phyloP scores from a whole-genome alignment of 2,329 filamentous ascomycete species.

The Fusarium luffae region DNA sequence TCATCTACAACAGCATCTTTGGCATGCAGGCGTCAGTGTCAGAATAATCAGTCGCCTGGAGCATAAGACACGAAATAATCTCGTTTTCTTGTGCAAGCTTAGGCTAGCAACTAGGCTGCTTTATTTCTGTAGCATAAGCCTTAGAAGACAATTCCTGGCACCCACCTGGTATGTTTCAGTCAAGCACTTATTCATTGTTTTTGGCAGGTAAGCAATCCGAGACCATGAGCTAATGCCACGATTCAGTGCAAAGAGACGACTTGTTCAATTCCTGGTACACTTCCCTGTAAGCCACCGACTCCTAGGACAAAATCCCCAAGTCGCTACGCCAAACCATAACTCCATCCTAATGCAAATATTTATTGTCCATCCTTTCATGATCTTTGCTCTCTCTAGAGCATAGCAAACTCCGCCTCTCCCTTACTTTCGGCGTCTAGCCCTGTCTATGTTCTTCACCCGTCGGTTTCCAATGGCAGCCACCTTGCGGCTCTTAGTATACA shows the following conservation, averaged over 20 bases:
- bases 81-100: too few species aligned
- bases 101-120: too few species aligned
- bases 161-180: too few species aligned
- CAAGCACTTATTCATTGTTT: not conserved
- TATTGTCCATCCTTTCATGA: not conserved
- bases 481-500: slow-evolving; percentile 73
- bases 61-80: too few species aligned
- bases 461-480: slow-evolving; percentile 67
- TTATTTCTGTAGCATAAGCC: too few species aligned
- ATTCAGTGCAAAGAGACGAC: slow-evolving; percentile 6
- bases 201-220: not conserved
- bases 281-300: not conserved
- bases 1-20: not conserved
- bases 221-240: not conserved
- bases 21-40: not conserved
- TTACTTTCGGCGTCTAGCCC: slow-evolving; percentile 50
- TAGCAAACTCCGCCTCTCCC: not conserved
- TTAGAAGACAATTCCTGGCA: too few species aligned
- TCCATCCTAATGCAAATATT: slow-evolving; percentile 36
- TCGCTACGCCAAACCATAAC: slow-evolving; percentile 29
- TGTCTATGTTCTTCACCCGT: slow-evolving; percentile 63
- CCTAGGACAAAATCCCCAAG: not conserved
- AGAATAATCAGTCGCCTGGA: too few species aligned
- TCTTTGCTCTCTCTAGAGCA: not conserved
- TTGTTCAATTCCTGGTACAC: slow-evolving; percentile 3